Percentiles rank a stretch among this genome's conserved stretches.
Conservation (phyloP, 1,139 yeast species). For the Taiozyma sp. region DNA sequence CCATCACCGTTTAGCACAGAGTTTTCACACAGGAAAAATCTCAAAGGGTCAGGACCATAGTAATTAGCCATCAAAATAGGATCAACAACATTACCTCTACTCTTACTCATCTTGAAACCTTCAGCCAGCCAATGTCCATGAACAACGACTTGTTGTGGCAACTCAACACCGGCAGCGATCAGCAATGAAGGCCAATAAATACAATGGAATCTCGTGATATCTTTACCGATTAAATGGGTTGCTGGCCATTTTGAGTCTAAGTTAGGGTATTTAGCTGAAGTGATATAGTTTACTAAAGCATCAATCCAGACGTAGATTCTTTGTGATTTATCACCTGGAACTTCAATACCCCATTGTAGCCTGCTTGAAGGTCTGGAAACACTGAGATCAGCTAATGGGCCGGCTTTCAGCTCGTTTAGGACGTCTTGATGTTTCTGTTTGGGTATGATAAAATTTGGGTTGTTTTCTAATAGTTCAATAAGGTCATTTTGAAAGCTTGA, state of each 20-base stretch:
- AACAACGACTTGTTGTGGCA: slow-evolving; percentile 73
- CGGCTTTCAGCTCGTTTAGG: slow-evolving; percentile 48
- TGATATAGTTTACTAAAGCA: slow-evolving; percentile 80
- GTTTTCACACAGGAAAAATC: slow-evolving; percentile 73
- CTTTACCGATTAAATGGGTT: slow-evolving; percentile 87
- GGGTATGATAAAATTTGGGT: slow-evolving; percentile 64
- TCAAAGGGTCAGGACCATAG: slow-evolving; percentile 68
- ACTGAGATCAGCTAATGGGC: slow-evolving; percentile 60
- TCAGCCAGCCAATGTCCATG: slow-evolving; percentile 94
- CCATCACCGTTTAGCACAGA: slow-evolving; percentile 74
- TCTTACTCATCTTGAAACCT: slow-evolving; percentile 91
- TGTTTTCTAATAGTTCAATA: slow-evolving; percentile 39
- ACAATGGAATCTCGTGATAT: slow-evolving; percentile 82
- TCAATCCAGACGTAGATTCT: slow-evolving; percentile 96
- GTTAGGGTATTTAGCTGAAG: slow-evolving; percentile 63
- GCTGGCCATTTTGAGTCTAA: slow-evolving; percentile 31
- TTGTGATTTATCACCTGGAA: slow-evolving; percentile 75
- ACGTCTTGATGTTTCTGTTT: slow-evolving; percentile 47
- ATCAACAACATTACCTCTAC: slow-evolving; percentile 93
- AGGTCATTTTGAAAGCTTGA: slow-evolving; percentile 53
- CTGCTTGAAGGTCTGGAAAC: slow-evolving; percentile 78
- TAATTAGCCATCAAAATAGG: slow-evolving; percentile 57
- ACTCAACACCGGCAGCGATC: slow-evolving; percentile 68
- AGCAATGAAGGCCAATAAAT: slow-evolving; percentile 93
- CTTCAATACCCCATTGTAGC: slow-evolving; percentile 85